Evolutionary conservation across 2,329 filamentous ascomycete species (phyloP), one percentile per base, ranked within the genome.

Genomic region (Apiospora rasikravindrae): DNA sequence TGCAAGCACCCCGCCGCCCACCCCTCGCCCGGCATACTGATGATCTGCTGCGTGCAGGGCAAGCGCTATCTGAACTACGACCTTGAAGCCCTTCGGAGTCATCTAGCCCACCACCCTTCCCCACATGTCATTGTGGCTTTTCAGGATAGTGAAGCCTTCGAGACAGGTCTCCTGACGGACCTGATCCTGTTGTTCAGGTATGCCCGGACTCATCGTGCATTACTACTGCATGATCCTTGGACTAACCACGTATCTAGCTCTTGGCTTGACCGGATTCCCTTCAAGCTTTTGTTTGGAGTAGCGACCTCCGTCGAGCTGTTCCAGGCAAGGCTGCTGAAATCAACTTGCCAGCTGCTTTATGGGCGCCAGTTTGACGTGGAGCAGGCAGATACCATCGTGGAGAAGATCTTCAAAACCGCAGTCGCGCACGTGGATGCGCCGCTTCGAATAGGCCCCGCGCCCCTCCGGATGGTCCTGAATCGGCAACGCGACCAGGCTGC

Each of bases 131-230:
- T 94, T 69, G 85, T 97, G 68, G 90, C 92, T 0, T 90, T 96
- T 73, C 92, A 95, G 79, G 94, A 96, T 78, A 94, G 93, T 74
- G 94, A 96, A 81, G 93, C 92, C 0, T 95, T 96, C 78, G 93
- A 95, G 76, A 89, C 89, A 67, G 84, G 84, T 42, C 82, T 96
- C n/a, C 83, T 97, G 16, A 91, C 90, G 1, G 93, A 96, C 72
- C 79, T 94, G 47, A 87, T 96, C 66, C 85, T 87, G 49, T 86
- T 95, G 6, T 87, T 96, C 73, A 88, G 89, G 91, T 93, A 68
- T 19, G 26, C 5, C 1, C 7, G 29, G 66, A 1, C 40, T 45
- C 7, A 10, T 10, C 24, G 29, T 19, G 42, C 49, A 4, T 37
- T 5, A 7, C 33, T 37, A 37, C 26, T 68, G 44, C 37, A 7